These are phyloP conservation scores for Pyrenochaeta sp. DNA, from an alignment of 2,329 filamentous ascomycete species.

Conservation along the genomic window DNA sequence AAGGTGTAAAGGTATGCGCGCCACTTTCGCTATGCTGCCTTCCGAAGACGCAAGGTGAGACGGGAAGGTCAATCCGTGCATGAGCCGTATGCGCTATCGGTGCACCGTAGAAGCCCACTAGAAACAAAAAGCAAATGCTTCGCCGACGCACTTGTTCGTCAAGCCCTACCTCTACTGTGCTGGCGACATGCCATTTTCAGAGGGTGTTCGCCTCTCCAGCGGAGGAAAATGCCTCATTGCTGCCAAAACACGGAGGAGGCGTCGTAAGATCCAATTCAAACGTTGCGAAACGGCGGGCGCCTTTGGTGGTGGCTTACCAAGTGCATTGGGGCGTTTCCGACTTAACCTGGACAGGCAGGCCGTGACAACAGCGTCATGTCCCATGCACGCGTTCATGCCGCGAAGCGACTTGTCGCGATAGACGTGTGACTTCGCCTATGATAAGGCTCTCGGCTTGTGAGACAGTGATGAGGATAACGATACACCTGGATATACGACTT, in stretches of 20 bases:
- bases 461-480: constrained; percentile 1
- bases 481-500: constrained; percentile 1
- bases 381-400: constrained; percentile 2
- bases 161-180: background rate
- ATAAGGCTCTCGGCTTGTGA: constrained; percentile 4
- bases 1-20: background rate
- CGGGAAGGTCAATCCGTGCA: constrained; percentile 12
- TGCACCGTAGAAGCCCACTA: constrained; percentile 10
- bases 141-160: background rate
- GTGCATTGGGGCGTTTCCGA: constrained; percentile 13
- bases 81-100: constrained; percentile 2
- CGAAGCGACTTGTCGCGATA: background rate
- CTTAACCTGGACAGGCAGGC: constrained; percentile 23
- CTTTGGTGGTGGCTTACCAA: constrained; percentile 20
- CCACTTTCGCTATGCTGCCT: constrained; percentile 8
- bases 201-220: background rate
- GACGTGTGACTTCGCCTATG: constrained; percentile 1
- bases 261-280: constrained; percentile 7
- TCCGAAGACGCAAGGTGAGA: constrained; percentile 13
- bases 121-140: constrained; percentile 8
- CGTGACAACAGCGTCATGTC: constrained; percentile 7
- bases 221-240: constrained; percentile 8
- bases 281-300: constrained; percentile 2
- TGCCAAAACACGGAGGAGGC: constrained; percentile 12
- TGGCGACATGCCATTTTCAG: background rate